These are phyloP conservation scores for Trichoderma guizhouense DNA, from an alignment of 2,329 filamentous ascomycete genomes.

Conservation along the genomic window DNA sequence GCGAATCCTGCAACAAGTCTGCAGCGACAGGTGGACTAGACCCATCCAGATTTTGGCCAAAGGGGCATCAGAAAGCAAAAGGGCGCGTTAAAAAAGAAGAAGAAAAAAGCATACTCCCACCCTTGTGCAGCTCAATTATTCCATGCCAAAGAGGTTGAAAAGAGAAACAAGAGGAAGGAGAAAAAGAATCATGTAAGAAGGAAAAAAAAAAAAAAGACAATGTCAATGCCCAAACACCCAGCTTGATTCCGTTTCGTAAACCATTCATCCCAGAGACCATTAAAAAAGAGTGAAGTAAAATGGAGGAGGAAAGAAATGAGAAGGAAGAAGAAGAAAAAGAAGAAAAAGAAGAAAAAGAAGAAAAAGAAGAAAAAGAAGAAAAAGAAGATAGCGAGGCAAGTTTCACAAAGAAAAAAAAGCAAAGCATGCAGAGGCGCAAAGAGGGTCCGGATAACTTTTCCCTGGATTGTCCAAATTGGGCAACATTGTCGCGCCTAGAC, in stretches of 20 bases:
- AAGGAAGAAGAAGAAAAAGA: neutral
- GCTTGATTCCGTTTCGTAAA: neutral
- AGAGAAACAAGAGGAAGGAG: neutral
- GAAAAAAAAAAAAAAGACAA: neutral
- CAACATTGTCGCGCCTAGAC: neutral
- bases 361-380: neutral
- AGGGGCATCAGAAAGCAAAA: neutral
- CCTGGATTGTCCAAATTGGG: conserved; percentile 5
- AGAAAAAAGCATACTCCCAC: neutral
- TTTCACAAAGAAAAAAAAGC: neutral
- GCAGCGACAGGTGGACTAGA: conserved; percentile 6
- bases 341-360: neutral
- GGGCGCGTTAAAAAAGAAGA: neutral
- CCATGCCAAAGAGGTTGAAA: neutral
- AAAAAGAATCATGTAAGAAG: neutral
- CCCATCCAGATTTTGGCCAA: neutral
- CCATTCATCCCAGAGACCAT: neutral
- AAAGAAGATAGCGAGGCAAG: neutral
- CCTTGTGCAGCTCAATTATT: neutral
- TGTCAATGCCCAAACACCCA: neutral
- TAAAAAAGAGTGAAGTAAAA: conserved; percentile 4
- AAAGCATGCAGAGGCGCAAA: neutral
- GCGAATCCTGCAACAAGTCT: neutral
- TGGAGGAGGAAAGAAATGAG: no score
- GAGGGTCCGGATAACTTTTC: neutral